Conservation (phyloP, 2,329 filamentous ascomycete genomes). For the Ilyonectria destructans region DNA sequence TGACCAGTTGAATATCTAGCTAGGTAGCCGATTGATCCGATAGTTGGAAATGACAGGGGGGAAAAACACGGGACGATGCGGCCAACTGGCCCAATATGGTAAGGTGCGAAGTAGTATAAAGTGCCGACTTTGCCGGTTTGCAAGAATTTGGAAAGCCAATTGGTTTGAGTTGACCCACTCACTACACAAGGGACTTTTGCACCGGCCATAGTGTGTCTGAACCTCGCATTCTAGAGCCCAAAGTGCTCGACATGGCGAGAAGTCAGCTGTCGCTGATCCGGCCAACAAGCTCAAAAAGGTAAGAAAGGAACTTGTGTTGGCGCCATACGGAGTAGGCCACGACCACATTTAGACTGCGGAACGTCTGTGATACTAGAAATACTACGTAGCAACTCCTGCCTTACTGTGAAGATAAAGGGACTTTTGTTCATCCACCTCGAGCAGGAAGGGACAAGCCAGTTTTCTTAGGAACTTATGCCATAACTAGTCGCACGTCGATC, state of each 20-base stretch:
- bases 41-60: neutral
- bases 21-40: neutral
- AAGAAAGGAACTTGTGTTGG: constrained; percentile 4
- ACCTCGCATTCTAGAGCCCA: neutral
- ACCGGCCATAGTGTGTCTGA: neutral
- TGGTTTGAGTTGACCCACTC: neutral
- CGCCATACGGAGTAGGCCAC: neutral
- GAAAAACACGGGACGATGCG: neutral
- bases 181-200: neutral
- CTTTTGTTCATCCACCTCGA: constrained; percentile 3
- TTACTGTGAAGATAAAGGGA: neutral
- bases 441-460: neutral
- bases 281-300: neutral
- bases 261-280: neutral
- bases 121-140: constrained; percentile 5
- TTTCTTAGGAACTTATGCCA: neutral
- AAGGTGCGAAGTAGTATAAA: neutral
- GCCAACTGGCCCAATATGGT: neutral
- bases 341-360: neutral
- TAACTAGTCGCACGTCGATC: neutral
- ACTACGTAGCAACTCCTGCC: neutral
- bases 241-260: neutral
- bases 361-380: neutral
- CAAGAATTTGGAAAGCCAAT: neutral
- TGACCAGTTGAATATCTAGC: too few species aligned